Evolutionary conservation across 208 protist species (phyloP), one percentile per base, ranked within the genome.

Genomic region (Polymyxa betae): DNA sequence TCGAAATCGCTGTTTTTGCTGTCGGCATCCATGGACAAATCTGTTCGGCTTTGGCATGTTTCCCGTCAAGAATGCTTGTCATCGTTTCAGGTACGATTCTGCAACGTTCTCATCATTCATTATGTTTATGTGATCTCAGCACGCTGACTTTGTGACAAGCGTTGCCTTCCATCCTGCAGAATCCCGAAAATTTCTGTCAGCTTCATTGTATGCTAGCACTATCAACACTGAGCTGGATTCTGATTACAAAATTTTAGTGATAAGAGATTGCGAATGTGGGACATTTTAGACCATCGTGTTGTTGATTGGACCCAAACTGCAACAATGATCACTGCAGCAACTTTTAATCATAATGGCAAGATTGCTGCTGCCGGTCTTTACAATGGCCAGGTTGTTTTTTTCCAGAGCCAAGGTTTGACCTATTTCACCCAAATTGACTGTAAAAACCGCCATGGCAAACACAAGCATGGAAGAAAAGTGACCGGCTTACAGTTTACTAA

Each of bases 11-110:
- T n/a, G n/a, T 82, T 82, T 43, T 43, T 82, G n/a, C 72, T 82
- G 5, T 82, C 72, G n/a, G 72, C 72, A 43, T 94, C 93, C 24
- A 94, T 95, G 93, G 94, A 95, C 92, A 93, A 92, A 88, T 95
- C 93, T 0, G 94, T 95, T 35, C 91, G 94, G 0, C 92, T 95
- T 38, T 95, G 94, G 94, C 94, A 95, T 68, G 77, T 95, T 20
- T 60, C 54, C 1, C 45, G 91, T 44, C 35, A 68, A 0, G 77
- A 92, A 43, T 94, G 91, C 46, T 38, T 95, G 35, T 89, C 54
- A 29, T 49, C 41, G 32, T 95, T 95, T 87, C 87, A 89, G 41
- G 38, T 46, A 46, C 24, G 20, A 29, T 40, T 87, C 77, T 87
- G 20, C 24, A 32, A 32, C 24, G 38, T 87, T 87, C n/a, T 45